Percentiles rank a stretch among this genome's conserved stretches.
These are phyloP conservation scores for Allium fistulosum DNA, from an alignment of 106 monocot species.

Conservation along the genomic window DNA sequence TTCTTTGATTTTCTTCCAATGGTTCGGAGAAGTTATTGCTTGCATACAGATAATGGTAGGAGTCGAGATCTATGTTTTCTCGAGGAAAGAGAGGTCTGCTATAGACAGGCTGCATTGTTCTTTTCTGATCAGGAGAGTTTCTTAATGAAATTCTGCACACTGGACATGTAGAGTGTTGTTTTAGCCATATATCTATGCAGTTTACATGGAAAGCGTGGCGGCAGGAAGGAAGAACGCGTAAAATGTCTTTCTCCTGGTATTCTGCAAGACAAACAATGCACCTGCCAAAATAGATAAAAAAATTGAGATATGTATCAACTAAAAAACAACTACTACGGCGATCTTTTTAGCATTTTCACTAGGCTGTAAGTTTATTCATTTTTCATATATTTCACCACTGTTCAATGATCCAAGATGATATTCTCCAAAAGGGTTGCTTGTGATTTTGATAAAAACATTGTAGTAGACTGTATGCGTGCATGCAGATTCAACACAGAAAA, in stretches of 20 bases:
- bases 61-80: conserved; percentile 10
- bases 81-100: conserved; percentile 26
- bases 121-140: conserved; percentile 45
- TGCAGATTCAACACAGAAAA: too few relatives aligned
- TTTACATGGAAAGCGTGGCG: conserved; percentile 57
- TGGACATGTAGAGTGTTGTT: conserved; percentile 76
- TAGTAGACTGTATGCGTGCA: too few relatives aligned
- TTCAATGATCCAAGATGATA: too few relatives aligned
- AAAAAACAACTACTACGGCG: too few relatives aligned
- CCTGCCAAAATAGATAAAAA: conserved; percentile 20
- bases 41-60: conserved; percentile 7
- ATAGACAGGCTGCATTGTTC: conserved; percentile 25
- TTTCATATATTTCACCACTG: too few relatives aligned
- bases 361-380: too few relatives aligned
- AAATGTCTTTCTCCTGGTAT: conserved; percentile 71
- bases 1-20: conserved; percentile 14
- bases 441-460: too few relatives aligned
- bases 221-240: conserved; percentile 70
- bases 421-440: too few relatives aligned
- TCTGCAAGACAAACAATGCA: conserved; percentile 75
- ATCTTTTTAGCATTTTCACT: too few relatives aligned
- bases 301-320: too few relatives aligned
- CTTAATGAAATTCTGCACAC: conserved; percentile 74
- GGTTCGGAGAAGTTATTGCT: conserved; percentile 8
- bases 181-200: conserved; percentile 85